Evolutionary conservation across 306 rosid species (phyloP), one percentile per base, ranked within the genome.

Genomic region (Lupinus albus): DNA sequence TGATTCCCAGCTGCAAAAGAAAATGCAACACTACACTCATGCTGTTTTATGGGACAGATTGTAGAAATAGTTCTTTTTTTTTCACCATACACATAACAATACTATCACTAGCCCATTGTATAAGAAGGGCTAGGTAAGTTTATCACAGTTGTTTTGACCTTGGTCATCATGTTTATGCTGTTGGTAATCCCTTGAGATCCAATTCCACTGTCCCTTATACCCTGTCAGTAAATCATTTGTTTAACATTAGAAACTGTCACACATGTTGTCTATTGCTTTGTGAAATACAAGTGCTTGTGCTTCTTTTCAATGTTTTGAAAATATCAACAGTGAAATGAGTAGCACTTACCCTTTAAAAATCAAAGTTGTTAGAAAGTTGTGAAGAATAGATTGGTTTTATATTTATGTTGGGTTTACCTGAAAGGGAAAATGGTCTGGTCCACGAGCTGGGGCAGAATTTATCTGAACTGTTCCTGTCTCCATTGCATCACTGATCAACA

Each of bases 111-210:
- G 62, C 99, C 99, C 96, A 90, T 93, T 72, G 89, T 84, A 85
- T 93, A 93, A 73, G 96, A 85, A 78, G 96, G 94, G 56, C 85
- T 80, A 46, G 96, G 96, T 78, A 89, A 84, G 84, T 89, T 89
- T 74, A 89, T 89, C 11, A 89, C 91, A 35, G 96, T 89, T n/a
- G 86, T 87, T 91, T 94, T 94, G 74, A 86, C 64, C 82, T 94
- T 94, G 46, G 95, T 94, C 99, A 90, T 94, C 99, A 94, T 94
- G 95, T 85, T 74, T 68, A 94, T 90, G 82, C 99, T 94, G 89
- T 94, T 94, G 41, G 99, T 90, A 56, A 90, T 87, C 45, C 97
- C 99, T 79, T 94, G 99, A 13, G 99, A 94, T 70, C 99, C 99
- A 71, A 90, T 94, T 52, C 99, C 99, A 79, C 99, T 93, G 75